A percentile compares a stretch with the other conserved stretches of the same genome.
These are phyloP conservation scores for Bjerkandera adusta DNA, from an alignment of 1,284 basidiomycete species.

Conservation along the genomic window DNA sequence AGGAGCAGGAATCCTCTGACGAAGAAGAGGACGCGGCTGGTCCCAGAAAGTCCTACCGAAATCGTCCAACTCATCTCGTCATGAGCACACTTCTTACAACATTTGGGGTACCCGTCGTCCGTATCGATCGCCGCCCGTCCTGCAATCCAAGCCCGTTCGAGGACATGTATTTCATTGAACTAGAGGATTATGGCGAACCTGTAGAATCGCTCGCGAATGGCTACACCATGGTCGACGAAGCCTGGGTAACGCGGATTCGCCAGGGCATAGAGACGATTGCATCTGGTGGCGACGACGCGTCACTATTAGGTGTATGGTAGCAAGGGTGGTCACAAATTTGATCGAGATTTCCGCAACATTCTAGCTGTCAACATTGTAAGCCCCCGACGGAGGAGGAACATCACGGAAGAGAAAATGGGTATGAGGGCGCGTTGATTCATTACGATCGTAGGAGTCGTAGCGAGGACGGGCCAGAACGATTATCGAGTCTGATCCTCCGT, in stretches of 20 bases:
- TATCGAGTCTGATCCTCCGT: constrained; percentile 18
- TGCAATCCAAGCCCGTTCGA: constrained; percentile 46
- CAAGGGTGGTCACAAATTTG: background rate
- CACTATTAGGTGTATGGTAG: constrained; percentile 30
- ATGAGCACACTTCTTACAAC: constrained; percentile 30
- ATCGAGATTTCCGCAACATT: background rate
- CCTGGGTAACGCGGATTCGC: constrained; percentile 32
- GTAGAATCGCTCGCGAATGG: constrained; percentile 1
- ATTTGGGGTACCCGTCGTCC: constrained; percentile 34
- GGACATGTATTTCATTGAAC: constrained; percentile 47
- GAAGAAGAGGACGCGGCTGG: constrained; percentile 1
- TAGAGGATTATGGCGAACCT: constrained; percentile 23
- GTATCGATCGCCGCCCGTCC: constrained; percentile 66
- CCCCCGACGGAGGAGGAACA: background rate
- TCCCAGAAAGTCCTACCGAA: constrained; percentile 11
- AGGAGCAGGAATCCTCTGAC: constrained; percentile 5
- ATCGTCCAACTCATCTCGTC: constrained; percentile 23
- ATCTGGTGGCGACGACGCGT: constrained; percentile 33
- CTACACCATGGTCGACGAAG: constrained; percentile 10
- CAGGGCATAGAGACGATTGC: constrained; percentile 34
- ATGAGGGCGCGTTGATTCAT: background rate
- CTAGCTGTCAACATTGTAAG: background rate
- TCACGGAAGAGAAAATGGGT: background rate
- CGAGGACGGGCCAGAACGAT: background rate
- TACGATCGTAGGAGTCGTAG: background rate